A percentile compares a stretch with the other conserved stretches of the same genome.
phyloP scores from a whole-genome alignment of 331 rosid genomes.

The Malus hybrid region DNA sequence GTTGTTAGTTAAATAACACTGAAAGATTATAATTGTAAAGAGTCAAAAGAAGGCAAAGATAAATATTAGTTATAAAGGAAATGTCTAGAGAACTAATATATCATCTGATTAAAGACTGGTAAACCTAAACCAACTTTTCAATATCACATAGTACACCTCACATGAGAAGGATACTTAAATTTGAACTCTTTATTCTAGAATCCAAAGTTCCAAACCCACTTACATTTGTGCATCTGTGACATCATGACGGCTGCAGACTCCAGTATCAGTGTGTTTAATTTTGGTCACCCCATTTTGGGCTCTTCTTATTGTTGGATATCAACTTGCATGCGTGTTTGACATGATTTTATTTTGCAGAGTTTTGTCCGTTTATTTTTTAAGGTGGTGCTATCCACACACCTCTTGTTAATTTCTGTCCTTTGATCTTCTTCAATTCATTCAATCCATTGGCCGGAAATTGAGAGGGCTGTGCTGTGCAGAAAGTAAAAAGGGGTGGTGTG shows the following conservation, averaged over 20 bases:
- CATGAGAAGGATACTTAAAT: neutral
- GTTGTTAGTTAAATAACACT: neutral
- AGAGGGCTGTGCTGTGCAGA: no score
- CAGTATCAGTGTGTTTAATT: neutral
- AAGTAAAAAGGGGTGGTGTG: no score
- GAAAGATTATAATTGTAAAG: neutral
- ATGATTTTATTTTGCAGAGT: neutral
- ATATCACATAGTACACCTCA: neutral
- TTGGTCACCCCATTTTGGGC: neutral
- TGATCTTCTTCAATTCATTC: no score
- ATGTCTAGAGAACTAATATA: neutral
- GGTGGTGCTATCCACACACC: no score
- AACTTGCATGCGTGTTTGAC: neutral
- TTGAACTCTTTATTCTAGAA: neutral
- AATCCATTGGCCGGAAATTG: no score
- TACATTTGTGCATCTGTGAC: neutral
- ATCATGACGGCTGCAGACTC: neutral
- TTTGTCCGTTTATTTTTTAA: neutral
- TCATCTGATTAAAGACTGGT: constrained; percentile 9
- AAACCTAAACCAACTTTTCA: neutral
- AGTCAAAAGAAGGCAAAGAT: constrained; percentile 2
- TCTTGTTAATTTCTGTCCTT: no score
- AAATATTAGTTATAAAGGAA: neutral
- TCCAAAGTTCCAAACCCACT: neutral
- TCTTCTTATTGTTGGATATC: neutral